A percentile compares a stretch with the other conserved stretches of the same genome.
phyloP scores from a whole-genome alignment of 257 asterid species.

The Leonotis leonurus region DNA sequence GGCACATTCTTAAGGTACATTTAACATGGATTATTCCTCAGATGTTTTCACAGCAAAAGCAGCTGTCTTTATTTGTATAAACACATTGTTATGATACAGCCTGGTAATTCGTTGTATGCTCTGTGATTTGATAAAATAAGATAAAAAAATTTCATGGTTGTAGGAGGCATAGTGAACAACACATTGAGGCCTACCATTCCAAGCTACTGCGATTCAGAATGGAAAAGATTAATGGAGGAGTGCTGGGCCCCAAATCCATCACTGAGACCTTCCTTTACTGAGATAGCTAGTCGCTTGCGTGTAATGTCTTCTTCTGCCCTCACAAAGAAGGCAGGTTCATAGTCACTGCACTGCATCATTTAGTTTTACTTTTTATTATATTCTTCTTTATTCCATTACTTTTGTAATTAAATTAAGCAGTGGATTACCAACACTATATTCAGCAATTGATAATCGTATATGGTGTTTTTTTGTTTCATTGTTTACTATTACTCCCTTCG shows the following conservation, averaged over 20 bases:
- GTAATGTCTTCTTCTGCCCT: conserved; percentile 52
- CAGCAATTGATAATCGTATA: too few relatives aligned
- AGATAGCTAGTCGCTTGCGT: conserved; percentile 69
- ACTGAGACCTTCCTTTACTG: conserved; percentile 69
- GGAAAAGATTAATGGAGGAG: conserved; percentile 81
- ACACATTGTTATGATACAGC: not conserved
- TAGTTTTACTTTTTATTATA: too few relatives aligned
- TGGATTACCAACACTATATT: too few relatives aligned
- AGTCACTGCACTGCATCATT: not conserved
- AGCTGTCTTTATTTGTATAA: not conserved
- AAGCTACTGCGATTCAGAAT: conserved; percentile 71
- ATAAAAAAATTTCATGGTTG: too few relatives aligned
- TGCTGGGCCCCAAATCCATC: conserved; percentile 90
- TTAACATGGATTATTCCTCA: not conserved
- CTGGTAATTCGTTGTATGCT: not conserved
- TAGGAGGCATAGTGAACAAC: conserved; percentile 93
- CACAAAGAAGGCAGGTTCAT: conserved; percentile 33
- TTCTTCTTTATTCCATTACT: too few relatives aligned
- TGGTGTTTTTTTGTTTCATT: too few relatives aligned
- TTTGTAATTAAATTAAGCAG: too few relatives aligned
- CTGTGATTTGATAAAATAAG: not conserved
- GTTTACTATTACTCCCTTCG: too few relatives aligned
- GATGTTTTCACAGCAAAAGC: not conserved
- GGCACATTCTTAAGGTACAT: too few relatives aligned
- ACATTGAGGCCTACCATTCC: conserved; percentile 87